These are phyloP conservation scores for Phytophthora rubi DNA, from an alignment of 352 stramenopile species.

Conservation along the genomic window DNA sequence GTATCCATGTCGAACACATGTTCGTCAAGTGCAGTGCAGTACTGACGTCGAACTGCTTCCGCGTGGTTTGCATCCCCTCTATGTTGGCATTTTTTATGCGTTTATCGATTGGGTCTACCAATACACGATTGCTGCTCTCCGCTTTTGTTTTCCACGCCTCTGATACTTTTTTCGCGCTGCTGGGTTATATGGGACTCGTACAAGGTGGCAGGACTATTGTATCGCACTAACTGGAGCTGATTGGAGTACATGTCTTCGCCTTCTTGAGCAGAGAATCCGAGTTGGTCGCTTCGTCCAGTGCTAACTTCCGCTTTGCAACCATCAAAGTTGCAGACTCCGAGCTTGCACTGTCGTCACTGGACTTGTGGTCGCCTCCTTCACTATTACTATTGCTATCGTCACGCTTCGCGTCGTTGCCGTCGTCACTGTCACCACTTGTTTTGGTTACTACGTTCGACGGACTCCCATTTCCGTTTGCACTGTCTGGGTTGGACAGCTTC, in stretches of 20 bases:
- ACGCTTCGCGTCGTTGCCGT: slow-evolving; percentile 16
- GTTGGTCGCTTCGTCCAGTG: slow-evolving; percentile 53
- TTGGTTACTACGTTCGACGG: slow-evolving; percentile 9
- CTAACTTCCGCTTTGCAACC: slow-evolving; percentile 68
- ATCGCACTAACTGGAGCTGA: slow-evolving; percentile 62
- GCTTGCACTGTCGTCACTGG: slow-evolving; percentile 17
- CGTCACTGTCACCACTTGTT: slow-evolving; percentile 9
- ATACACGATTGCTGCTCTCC: slow-evolving; percentile 32
- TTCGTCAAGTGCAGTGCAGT: not conserved
- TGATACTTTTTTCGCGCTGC: slow-evolving; percentile 32
- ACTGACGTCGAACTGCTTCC: slow-evolving; percentile 1
- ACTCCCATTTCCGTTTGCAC: slow-evolving; percentile 18
- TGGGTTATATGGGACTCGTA: slow-evolving; percentile 32
- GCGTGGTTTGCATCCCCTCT: slow-evolving; percentile 39
- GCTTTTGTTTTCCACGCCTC: slow-evolving; percentile 16
- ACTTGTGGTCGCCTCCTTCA: slow-evolving; percentile 25
- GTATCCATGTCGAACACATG: not conserved
- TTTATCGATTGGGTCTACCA: slow-evolving; percentile 44
- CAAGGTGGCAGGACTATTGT: slow-evolving; percentile 19
- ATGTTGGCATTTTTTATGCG: slow-evolving; percentile 45
- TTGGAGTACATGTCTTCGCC: slow-evolving; percentile 69
- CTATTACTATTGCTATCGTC: slow-evolving; percentile 45
- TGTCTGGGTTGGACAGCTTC: slow-evolving; percentile 44
- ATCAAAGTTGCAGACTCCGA: slow-evolving; percentile 30
- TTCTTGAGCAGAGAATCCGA: slow-evolving; percentile 78